Percentiles rank a stretch among this genome's conserved stretches.
phyloP scores from a whole-genome alignment of 192 early-diverging fungal species.

The Chytriomyces sp. region DNA sequence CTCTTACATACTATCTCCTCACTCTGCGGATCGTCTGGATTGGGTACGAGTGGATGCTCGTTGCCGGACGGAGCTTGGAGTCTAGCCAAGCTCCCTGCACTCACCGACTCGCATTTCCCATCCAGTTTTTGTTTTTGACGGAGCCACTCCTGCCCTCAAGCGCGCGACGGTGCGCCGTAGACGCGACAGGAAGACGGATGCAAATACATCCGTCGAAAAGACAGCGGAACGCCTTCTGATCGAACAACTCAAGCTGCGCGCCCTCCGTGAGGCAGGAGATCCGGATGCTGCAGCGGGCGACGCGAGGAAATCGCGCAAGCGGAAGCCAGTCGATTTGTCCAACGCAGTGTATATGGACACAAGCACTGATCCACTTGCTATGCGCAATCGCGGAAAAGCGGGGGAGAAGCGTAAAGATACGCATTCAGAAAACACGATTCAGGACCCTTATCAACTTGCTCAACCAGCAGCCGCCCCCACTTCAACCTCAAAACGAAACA shows the following conservation, averaged over 20 bases:
- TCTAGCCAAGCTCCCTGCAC: too few species aligned
- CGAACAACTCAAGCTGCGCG: slow-evolving; percentile 74
- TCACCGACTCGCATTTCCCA: too few species aligned
- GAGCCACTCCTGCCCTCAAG: slow-evolving; percentile 85
- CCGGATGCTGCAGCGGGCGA: not conserved
- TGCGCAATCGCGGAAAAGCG: too few species aligned
- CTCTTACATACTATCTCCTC: slow-evolving; percentile 26
- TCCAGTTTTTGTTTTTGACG: slow-evolving; percentile 95
- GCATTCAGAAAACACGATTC: too few species aligned
- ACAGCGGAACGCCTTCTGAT: slow-evolving; percentile 84
- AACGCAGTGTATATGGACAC: not conserved
- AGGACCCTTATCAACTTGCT: too few species aligned
- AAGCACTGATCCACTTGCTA: too few species aligned
- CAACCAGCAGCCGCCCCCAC: not conserved
- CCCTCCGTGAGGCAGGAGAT: slow-evolving; percentile 55
- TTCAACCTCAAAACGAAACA: not conserved
- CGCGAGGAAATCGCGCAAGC: not conserved
- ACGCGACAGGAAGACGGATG: slow-evolving; percentile 38
- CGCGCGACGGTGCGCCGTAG: slow-evolving; percentile 61
- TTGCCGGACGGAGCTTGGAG: too few species aligned
- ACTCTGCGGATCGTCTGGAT: not conserved
- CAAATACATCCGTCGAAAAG: slow-evolving; percentile 58
- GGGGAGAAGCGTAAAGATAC: too few species aligned
- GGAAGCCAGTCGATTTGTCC: not conserved
- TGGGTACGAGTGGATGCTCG: too few species aligned